Percentiles rank a stretch among this genome's conserved stretches.
These are phyloP conservation scores for Monosporascus sp. DNA, from an alignment of 2,329 filamentous ascomycete genomes.

Conservation along the genomic window DNA sequence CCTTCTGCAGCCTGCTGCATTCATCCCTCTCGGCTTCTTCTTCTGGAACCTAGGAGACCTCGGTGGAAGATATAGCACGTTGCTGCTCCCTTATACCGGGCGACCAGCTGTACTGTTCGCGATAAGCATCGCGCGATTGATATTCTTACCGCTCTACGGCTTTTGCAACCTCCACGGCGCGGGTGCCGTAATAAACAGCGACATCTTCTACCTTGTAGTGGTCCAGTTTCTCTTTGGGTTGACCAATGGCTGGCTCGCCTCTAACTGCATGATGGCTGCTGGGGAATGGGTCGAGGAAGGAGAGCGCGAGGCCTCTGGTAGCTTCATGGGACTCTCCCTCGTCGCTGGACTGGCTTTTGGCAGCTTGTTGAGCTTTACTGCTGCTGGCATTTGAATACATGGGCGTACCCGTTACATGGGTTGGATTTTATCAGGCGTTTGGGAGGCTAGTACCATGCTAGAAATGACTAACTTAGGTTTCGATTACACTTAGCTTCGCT, in stretches of 20 bases:
- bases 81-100: conserved; percentile 48
- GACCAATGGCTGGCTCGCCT: conserved; percentile 82
- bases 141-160: conserved; percentile 79
- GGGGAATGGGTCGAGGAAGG: conserved; percentile 74
- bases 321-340: conserved; percentile 91
- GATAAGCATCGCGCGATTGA: conserved; percentile 58
- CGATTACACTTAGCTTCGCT: too few relatives aligned
- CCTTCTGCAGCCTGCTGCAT: conserved; percentile 68
- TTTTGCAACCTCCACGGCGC: conserved; percentile 81
- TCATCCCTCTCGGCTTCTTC: conserved; percentile 86
- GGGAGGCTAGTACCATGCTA: neutral
- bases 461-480: too few relatives aligned
- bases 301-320: conserved; percentile 83
- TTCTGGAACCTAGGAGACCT: conserved; percentile 93
- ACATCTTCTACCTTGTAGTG: conserved; percentile 80
- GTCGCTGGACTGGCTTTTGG: conserved; percentile 77
- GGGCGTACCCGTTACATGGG: conserved; percentile 10
- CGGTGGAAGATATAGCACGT: conserved; percentile 64
- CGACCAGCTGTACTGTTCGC: conserved; percentile 64
- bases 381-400: conserved; percentile 43
- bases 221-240: conserved; percentile 82
- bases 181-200: conserved; percentile 70
- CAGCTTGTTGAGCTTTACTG: conserved; percentile 84
- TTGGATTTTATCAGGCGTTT: conserved; percentile 9
- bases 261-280: conserved; percentile 87